phyloP scores from a whole-genome alignment of 805 yeast genomes.

The Ogataea corticis region DNA sequence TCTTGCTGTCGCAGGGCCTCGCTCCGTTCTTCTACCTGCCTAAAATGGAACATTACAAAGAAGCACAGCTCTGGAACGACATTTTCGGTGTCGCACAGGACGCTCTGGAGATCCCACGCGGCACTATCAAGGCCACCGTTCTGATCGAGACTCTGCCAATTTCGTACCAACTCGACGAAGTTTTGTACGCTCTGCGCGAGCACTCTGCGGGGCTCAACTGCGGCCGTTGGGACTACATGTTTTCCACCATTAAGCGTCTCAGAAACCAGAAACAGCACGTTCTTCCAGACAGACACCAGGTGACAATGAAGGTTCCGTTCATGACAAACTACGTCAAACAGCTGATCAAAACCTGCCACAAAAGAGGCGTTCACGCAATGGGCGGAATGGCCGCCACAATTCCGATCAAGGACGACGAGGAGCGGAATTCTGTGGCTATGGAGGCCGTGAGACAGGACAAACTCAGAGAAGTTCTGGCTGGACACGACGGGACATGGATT shows the following conservation, averaged over 20 bases:
- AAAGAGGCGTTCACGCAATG: constrained; percentile 81
- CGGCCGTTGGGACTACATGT: constrained; percentile 90
- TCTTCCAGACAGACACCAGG: constrained; percentile 77
- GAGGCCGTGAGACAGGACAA: constrained; percentile 73
- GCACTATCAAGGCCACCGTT: constrained; percentile 79
- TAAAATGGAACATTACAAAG: constrained; percentile 84
- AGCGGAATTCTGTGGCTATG: constrained; percentile 65
- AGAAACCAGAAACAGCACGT: constrained; percentile 67
- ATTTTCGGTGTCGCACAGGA: constrained; percentile 77
- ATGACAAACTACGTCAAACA: constrained; percentile 77
- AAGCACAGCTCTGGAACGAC: constrained; percentile 83
- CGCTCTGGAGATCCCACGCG: constrained; percentile 64
- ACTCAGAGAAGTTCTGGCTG: constrained; percentile 72
- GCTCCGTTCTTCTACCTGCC: constrained; percentile 85
- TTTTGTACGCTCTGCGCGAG: constrained; percentile 70
- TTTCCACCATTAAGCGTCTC: constrained; percentile 73
- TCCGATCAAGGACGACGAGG: constrained; percentile 72
- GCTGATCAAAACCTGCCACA: constrained; percentile 72
- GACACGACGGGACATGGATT: constrained; percentile 90
- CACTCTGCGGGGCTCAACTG: constrained; percentile 83
- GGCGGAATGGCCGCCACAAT: constrained; percentile 92
- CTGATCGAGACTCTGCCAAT: constrained; percentile 83
- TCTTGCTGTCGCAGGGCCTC: constrained; percentile 59
- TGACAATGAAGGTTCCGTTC: constrained; percentile 79
- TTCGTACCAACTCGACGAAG: constrained; percentile 85